Conservation (phyloP, 164 flowering plant species). For the Umbilicus rupestris region DNA sequence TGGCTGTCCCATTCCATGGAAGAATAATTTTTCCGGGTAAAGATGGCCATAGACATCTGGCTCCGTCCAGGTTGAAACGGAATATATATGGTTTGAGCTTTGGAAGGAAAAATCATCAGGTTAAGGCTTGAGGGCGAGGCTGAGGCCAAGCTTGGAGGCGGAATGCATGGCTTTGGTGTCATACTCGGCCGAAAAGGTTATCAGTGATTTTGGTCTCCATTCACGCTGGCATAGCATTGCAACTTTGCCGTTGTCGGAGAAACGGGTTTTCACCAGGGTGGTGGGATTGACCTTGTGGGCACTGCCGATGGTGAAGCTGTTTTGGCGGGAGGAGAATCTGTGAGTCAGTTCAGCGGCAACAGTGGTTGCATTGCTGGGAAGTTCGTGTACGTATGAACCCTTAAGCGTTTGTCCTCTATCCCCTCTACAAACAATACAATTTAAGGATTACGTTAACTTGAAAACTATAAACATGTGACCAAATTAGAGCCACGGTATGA, state of each 20-base stretch:
- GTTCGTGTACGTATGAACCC: slow-evolving; percentile 52
- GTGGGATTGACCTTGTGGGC: slow-evolving; percentile 40
- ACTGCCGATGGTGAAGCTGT: slow-evolving; percentile 57
- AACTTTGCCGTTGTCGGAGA: slow-evolving; percentile 30
- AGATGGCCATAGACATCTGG: too few species aligned
- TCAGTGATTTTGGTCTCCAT: slow-evolving; percentile 4
- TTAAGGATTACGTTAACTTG: background rate
- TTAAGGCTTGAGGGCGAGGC: slow-evolving; percentile 3
- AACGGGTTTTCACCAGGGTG: slow-evolving; percentile 43
- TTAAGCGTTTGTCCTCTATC: slow-evolving; percentile 64
- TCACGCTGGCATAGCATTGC: slow-evolving; percentile 6
- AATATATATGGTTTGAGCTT: too few species aligned
- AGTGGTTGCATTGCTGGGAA: slow-evolving; percentile 36
- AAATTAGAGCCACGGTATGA: background rate
- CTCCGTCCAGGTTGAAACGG: too few species aligned
- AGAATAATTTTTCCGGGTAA: too few species aligned
- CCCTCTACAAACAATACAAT: slow-evolving; percentile 26
- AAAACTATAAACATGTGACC: too few species aligned
- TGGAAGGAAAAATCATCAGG: background rate
- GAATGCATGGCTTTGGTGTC: slow-evolving; percentile 4
- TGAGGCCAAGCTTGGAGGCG: slow-evolving; percentile 1
- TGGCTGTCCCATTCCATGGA: too few species aligned
- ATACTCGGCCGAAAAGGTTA: background rate
- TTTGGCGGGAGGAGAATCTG: slow-evolving; percentile 36
- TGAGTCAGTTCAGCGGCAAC: slow-evolving; percentile 74